Evolutionary conservation across 306 rosid genomes (phyloP).

Genomic region (Canavalia gladiata): DNA sequence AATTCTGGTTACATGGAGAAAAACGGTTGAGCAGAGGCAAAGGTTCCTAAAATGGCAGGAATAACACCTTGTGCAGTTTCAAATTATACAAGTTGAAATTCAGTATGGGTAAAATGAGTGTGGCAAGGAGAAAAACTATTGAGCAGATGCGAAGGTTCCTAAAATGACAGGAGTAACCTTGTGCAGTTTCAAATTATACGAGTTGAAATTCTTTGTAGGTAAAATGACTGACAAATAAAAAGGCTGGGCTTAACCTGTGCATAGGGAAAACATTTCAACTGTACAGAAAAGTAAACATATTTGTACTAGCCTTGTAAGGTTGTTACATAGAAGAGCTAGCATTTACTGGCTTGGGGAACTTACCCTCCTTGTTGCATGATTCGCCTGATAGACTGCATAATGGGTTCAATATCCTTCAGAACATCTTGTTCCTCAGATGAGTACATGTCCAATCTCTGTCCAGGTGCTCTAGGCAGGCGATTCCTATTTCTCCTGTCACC

Average conservation of each 20-base stretch:
- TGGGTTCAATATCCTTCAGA: constrained; percentile 67
- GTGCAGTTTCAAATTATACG: constrained; percentile 30
- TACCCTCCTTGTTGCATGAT: constrained; percentile 93
- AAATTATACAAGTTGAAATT: constrained; percentile 34
- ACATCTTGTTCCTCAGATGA: constrained; percentile 81
- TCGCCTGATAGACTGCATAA: constrained; percentile 72
- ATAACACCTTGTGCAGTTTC: constrained; percentile 38
- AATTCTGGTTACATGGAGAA: constrained; percentile 3
- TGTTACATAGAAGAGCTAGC: neutral
- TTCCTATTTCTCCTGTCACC: constrained; percentile 72
- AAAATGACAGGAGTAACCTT: constrained; percentile 31
- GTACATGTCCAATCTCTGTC: constrained; percentile 74
- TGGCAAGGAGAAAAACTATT: constrained; percentile 28
- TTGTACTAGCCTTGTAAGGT: neutral
- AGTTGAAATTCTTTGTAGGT: constrained; percentile 29
- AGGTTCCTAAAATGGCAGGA: constrained; percentile 35
- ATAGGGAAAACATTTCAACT: neutral
- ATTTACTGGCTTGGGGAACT: constrained; percentile 35
- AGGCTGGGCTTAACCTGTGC: neutral
- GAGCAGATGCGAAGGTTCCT: constrained; percentile 37
- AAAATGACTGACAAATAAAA: constrained; percentile 1
- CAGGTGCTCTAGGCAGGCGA: constrained; percentile 70
- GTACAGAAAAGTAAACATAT: neutral
- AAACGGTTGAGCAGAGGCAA: constrained; percentile 32
- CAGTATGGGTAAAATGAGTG: constrained; percentile 4